Percentiles rank a stretch among this genome's conserved stretches.
Evolutionary conservation across 1,284 basidiomycete species (phyloP).

Genomic region (Waitea zeae): DNA sequence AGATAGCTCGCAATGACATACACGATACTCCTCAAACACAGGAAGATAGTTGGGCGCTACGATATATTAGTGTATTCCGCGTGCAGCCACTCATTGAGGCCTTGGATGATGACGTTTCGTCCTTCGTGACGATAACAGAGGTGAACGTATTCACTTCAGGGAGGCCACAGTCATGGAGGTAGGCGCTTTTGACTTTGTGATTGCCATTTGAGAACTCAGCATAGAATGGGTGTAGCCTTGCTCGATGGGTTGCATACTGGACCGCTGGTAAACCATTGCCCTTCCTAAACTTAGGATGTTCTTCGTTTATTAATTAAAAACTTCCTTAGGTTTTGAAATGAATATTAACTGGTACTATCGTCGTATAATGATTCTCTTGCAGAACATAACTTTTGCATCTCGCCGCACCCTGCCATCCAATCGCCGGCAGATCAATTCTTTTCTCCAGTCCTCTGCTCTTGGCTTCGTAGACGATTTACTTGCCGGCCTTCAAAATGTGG

Average conservation of each 20-base stretch:
- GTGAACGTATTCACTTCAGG: conserved; percentile 22
- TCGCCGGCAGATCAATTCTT: conserved; percentile 7
- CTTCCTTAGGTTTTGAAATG: conserved; percentile 12
- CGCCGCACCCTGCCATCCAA: conserved; percentile 9
- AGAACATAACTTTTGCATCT: conserved; percentile 9
- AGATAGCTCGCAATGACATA: neutral
- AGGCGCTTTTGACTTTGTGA: conserved; percentile 4
- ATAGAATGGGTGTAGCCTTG: conserved; percentile 15
- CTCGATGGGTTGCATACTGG: conserved; percentile 28
- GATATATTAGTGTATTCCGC: conserved; percentile 22
- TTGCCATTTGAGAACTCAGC: neutral
- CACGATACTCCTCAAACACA: neutral
- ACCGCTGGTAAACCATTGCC: conserved; percentile 18
- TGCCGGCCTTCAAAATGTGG: conserved; percentile 7
- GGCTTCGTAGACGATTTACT: conserved; percentile 3
- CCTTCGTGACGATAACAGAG: conserved; percentile 26
- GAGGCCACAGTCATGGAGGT: conserved; percentile 17
- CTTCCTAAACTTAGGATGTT: neutral
- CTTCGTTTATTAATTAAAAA: conserved; percentile 2
- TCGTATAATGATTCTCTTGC: conserved; percentile 10
- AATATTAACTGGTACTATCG: conserved; percentile 9
- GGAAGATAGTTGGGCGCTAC: conserved; percentile 21
- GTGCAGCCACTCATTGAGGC: conserved; percentile 29
- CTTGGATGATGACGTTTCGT: conserved; percentile 30
- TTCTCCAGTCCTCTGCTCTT: conserved; percentile 7